Conservation (phyloP, 371 early-diverging fungal genomes). For the Phascolomyces articulosus region DNA sequence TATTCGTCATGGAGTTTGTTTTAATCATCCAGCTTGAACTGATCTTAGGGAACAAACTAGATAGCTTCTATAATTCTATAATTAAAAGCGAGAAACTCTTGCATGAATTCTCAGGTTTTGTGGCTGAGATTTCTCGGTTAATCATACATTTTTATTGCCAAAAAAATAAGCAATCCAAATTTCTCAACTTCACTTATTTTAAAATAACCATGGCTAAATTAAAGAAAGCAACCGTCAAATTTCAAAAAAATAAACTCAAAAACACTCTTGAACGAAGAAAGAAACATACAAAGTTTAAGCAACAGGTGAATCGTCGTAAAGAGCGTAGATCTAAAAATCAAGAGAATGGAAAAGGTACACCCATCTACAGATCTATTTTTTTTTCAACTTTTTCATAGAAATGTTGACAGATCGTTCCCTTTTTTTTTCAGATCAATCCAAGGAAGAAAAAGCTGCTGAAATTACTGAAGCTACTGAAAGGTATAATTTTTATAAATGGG, state of each 20-base stretch:
- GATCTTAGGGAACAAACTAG: no score
- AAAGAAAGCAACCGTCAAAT: slow-evolving; percentile 88
- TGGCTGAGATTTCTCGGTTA: no score
- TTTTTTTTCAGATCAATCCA: neutral
- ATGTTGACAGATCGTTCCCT: neutral
- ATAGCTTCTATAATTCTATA: no score
- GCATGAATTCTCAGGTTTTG: no score
- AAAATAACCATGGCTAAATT: slow-evolving; percentile 44
- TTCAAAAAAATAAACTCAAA: slow-evolving; percentile 83
- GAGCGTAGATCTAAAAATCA: slow-evolving; percentile 28
- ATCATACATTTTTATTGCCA: no score
- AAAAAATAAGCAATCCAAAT: no score
- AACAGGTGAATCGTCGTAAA: slow-evolving; percentile 57
- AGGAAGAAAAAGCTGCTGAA: neutral
- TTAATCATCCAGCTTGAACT: no score
- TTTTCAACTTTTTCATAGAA: no score
- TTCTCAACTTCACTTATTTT: no score
- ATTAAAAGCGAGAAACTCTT: no score
- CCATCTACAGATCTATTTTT: neutral
- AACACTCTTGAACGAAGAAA: slow-evolving; percentile 68
- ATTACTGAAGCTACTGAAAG: neutral
- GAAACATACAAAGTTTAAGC: slow-evolving; percentile 69
- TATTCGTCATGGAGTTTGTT: no score
- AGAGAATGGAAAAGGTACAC: slow-evolving; percentile 22
- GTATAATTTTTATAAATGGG: neutral